phyloP scores from a whole-genome alignment of 805 yeast genomes.

The Cephaloascus fragrans region DNA sequence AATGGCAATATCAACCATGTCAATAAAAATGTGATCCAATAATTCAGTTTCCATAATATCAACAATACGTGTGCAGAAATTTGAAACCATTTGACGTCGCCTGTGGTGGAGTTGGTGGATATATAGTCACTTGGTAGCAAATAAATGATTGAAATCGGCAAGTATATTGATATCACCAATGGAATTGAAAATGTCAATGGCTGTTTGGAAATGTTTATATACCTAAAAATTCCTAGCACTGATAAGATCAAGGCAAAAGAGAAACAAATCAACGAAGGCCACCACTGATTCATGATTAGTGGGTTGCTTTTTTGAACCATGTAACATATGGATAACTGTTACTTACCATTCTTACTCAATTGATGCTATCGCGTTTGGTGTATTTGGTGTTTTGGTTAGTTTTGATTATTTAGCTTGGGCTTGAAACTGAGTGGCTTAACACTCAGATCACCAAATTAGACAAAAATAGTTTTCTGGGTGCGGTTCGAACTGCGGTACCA shows the following conservation, averaged over 20 bases:
- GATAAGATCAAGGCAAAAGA: conserved; percentile 16
- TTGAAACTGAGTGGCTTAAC: not conserved
- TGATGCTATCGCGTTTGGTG: not conserved
- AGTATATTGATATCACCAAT: conserved; percentile 49
- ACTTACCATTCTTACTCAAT: not conserved
- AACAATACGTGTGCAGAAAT: conserved; percentile 36
- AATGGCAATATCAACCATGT: conserved; percentile 74
- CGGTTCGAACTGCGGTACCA: not conserved
- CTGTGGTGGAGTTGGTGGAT: conserved; percentile 32
- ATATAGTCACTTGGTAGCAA: conserved; percentile 69
- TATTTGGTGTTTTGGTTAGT: not conserved
- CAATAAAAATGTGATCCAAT: conserved; percentile 72
- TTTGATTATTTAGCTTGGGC: not conserved
- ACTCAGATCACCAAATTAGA: no score
- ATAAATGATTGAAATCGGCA: conserved; percentile 68
- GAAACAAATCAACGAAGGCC: conserved; percentile 17
- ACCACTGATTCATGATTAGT: conserved; percentile 11
- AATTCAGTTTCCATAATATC: conserved; percentile 62
- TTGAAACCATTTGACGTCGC: conserved; percentile 31
- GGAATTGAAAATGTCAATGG: conserved; percentile 35
- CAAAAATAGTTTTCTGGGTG: not conserved
- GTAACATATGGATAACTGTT: not conserved
- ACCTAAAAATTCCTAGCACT: conserved; percentile 21
- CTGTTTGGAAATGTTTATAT: conserved; percentile 23
- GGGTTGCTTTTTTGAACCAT: not conserved